Evolutionary conservation across 768 basidiomycete species (phyloP), one percentile per base, ranked within the genome.

Genomic region (Dentipellis sp.): DNA sequence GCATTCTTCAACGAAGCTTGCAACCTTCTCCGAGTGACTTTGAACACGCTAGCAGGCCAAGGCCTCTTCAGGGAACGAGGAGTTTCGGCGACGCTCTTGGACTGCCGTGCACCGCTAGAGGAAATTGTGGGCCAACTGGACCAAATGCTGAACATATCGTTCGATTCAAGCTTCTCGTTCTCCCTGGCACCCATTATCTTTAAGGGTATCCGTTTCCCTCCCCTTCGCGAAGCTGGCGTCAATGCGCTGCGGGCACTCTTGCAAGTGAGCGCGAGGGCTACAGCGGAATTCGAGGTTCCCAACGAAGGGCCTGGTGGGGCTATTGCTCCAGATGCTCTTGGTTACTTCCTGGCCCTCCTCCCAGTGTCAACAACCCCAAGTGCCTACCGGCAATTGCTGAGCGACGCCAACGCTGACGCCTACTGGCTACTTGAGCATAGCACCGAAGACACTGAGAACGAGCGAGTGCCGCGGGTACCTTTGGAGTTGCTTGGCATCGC

Each of bases 121-220:
- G 85, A 87, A 23, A 76, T 84, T 4, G 79, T 84, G 0, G 72
- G 72, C 37, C 85, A 90, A 64, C 73, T 95, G 34, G 92, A 94
- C 60, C 77, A 81, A 38, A 69, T 86, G 45, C 72, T 90, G 14
- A 80, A 82, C 39, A 70, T 95, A 23, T 88, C 87, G 0, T 94
- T 94, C 70, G 85, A 88, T 38, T 69, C 71, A 0, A 86, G 75
- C 66, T 88, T 92, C 70, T 88, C 89, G 7, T 91, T 94, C 69
- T 84, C 88, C 11, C 69, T 97, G 17, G 84, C 91, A 1, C 76
- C 89, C 0, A 78, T 91, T 60, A 81, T 95, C 49, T 90, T 93
- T 78, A 93, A 94, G 66, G 92, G 91, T 40, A 71, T 93, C 55
- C 82, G 92, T 22, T 83, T 85, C 61, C 75, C 81, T 2, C 74